Evolutionary conservation across 345 rosid genomes (phyloP), one percentile per base, ranked within the genome.

Genomic region (Combretum micranthum): DNA sequence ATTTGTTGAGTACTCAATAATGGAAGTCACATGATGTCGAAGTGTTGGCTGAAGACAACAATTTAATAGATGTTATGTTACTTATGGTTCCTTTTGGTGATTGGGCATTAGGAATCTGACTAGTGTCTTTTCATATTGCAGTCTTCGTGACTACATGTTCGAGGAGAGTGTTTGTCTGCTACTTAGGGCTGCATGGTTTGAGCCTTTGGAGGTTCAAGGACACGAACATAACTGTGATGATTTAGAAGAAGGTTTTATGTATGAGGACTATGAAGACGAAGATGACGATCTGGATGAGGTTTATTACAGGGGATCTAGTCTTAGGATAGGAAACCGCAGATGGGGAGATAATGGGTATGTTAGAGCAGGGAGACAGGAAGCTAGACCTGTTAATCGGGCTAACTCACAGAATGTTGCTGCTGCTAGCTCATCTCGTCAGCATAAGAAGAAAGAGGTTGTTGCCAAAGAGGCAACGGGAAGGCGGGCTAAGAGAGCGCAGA

Each of bases 311-410:
- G 64, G 66, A 52, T 64, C 88, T 13, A 81, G 70, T 63, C 71
- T 83, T 52, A 81, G 94, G 20, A 76, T 88, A 6, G 96, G 97
- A 17, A 92, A 88, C 53, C 66, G 97, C 19, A 80, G 96, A 62
- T 88, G 97, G 99, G 99, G 99, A 26, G 94, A 89, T 66, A 92
- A 85, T 57, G 96, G 97, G 20, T 88, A 77, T 52, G 97, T 92
- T 44, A 78, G 94, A 65, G 77, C 83, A 18, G 99, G 97, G 15
- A 87, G 79, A 37, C 94, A 77, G 68, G 91, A 92, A 83, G 96
- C 88, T 45, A 82, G 91, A 67, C 99, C 91, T 19, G 80, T 69
- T 15, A 44, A 46, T 46, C 74, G 62, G 44, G 61, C 77, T 43
- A 70, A 60, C 50, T 50, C 39, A 54, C 81, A 68, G 50, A 79